Base-by-base conservation (phyloP, 2,329 filamentous ascomycete species). In the Venturia nashicola region DNA sequence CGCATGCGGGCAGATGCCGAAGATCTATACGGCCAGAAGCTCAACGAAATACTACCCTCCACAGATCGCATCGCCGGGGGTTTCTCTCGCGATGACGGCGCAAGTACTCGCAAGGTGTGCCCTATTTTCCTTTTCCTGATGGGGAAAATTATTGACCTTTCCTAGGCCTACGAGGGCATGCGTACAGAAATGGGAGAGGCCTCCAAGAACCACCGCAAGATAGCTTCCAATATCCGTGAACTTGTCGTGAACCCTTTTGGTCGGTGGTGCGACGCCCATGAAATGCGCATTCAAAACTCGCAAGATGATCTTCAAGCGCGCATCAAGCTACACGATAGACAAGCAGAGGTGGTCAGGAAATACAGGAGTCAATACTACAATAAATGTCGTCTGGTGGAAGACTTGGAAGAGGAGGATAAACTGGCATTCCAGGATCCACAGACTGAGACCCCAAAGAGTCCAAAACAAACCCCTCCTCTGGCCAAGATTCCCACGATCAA, bases 381-480 rank as follows among this genome's bases (percentile, higher is more conserved):
- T 81, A 99, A 97, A 78, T 99, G 94, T 74, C 88, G 95, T 61
- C 80, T 97, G 67, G 88, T 97, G 7, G 95, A 99, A 74, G 94
- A 99, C 73, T 79, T 97, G 66, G 94, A 99, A 74, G 94, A 99
- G 76, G 95, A 99, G 79, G 96, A 97, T 75, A 97, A 99, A 77
- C 83, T 99, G 64, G 94, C 92, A 46, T 99, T 99, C 76, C 91
- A 96, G 75, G 91, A 92, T 68, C 91, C 91, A 5, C 80, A 83
- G 66, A 80, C 73, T 61, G 76, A 81, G 66, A 75, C 80, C 72
- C 68, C 81, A 80, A 86, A 73, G 73, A 34, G 39, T n/a, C 36
- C 39, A 39, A 60, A 43, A 18, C 43, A 43, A 16, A 12, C 64
- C 20, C 42, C 59, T n/a, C 14, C 44, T 14, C 18, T 57, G n/a